These are phyloP conservation scores for Trichophyton benhamiae DNA, from an alignment of 2,329 filamentous ascomycete genomes.

Conservation along the genomic window DNA sequence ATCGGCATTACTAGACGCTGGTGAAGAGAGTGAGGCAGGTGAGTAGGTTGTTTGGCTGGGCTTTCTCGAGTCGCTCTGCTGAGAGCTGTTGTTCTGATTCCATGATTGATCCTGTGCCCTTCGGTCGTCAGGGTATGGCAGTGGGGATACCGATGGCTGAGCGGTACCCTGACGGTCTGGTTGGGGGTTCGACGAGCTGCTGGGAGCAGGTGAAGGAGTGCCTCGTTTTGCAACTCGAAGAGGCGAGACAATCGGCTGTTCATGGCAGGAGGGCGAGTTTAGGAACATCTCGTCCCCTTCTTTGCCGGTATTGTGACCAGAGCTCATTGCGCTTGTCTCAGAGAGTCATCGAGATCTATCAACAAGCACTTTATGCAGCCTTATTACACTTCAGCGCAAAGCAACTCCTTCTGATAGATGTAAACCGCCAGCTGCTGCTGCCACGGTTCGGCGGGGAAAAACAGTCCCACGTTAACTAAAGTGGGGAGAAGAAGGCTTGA, in stretches of 20 bases:
- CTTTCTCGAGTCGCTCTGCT: slow-evolving; percentile 14
- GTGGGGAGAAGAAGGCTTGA: neutral
- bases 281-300: slow-evolving; percentile 79
- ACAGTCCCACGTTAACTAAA: neutral
- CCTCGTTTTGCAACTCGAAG: slow-evolving; percentile 73
- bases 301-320: slow-evolving; percentile 42
- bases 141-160: slow-evolving; percentile 53
- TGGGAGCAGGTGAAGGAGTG: slow-evolving; percentile 45
- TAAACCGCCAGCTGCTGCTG: neutral
- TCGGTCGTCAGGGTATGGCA: slow-evolving; percentile 62
- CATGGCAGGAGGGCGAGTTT: slow-evolving; percentile 36
- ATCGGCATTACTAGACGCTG: slow-evolving; percentile 22
- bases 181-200: slow-evolving; percentile 18
- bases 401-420: neutral
- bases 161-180: slow-evolving; percentile 36
- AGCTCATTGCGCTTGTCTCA: neutral
- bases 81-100: slow-evolving; percentile 18
- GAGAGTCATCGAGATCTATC: neutral
- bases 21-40: slow-evolving; percentile 21
- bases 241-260: slow-evolving; percentile 71
- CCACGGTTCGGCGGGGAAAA: neutral
- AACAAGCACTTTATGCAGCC: neutral
- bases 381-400: neutral
- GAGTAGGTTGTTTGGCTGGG: slow-evolving; percentile 2
- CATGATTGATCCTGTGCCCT: slow-evolving; percentile 27